Base-by-base conservation (phyloP, 306 rosid species). In the Medicago lupulina region DNA sequence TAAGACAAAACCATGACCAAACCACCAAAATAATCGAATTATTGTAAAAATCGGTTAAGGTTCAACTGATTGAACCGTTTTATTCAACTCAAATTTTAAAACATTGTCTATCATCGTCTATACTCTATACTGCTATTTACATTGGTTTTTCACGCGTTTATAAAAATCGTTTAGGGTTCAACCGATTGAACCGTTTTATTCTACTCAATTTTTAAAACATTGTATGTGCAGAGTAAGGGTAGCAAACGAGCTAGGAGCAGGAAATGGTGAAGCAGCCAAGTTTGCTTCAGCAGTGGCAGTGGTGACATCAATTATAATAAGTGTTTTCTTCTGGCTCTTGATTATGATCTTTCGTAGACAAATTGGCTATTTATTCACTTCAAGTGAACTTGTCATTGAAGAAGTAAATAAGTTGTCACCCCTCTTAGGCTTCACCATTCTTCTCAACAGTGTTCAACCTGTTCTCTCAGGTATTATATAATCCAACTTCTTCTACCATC, bases 231-330 rank as follows among this genome's bases (percentile, higher is more conserved):
- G 97, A 81, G 96, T 89, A 31, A 82, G 97, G 66, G 96, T 92
- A 7, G 89, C 93, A 39, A 89, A 89, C 21, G 97, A 92, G 79
- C 91, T 92, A 6, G 97, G 96, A 79, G 93, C 93, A 23, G 89
- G 94, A 3, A 88, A 89, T 39, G 91, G 91, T 6, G 80, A 81
- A 80, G 89, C 89, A 63, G 97, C 97, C 14, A 85, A 79, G 67
- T 89, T 89, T 79, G 97, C 97, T 0, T 83, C 96, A 0, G 40
- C 0, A 23, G 90, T 92, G 4, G 76, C 97, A 2, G 93, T 89
- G 55, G 55, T 55, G 34, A 86, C 88, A 3, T 92, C 96, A 3
- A 0, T 60, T 3, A 10, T 77, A 71, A 86, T 92, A 3, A 84
- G 93, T 0, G 16, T 82, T 16, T 77, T 89, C 80, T 89, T 92